Base-by-base conservation (phyloP, 2,329 filamentous ascomycete genomes). In the Sphaerostilbella broomeana region DNA sequence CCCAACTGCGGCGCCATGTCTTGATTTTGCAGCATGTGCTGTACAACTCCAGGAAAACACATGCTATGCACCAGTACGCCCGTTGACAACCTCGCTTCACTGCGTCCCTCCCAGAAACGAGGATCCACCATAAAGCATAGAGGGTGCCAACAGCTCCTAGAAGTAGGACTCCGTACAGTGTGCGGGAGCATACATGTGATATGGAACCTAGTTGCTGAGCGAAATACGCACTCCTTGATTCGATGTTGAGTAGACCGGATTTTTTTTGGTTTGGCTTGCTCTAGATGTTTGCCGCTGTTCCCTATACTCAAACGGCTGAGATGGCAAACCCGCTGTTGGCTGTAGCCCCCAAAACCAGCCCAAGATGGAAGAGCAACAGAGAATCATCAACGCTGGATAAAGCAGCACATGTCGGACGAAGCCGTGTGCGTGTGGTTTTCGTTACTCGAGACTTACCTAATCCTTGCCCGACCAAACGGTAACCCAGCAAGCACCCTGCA, bases 361-460 rank as follows among this genome's bases (percentile, higher is more conserved):
- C 27, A 35, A 28, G 26, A 26, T 33, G 35, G 34, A 30, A 38
- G 27, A 25, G 35, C 35, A 38, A 35, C 24, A 26, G 33, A 29
- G 33, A 42, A 38, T 37, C 16, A 13, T 22, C n/a, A n/a, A n/a
- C n/a, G n/a, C n/a, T n/a, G n/a, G n/a, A n/a, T n/a, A n/a, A n/a
- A n/a, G n/a, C n/a, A n/a, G n/a, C n/a, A n/a, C 25, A 27, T 15
- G 16, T 32, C 35, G 40, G 40, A 43, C 34, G 35, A 13, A 43
- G 40, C 40, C 40, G 40, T 38, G 24, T 33, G 15, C 20, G 24
- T 15, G 35, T 22, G 21, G 31, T 43, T 43, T 42, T 31, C 41
- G 36, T 43, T 43, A 43, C 41, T 40, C 30, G 40, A 43, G 41
- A 43, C 41, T 43, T 43, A 43, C 41, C 41, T 43, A 43, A 43